phyloP scores from a whole-genome alignment of 2,329 filamentous ascomycete species.

The Trichoderma sp. region DNA sequence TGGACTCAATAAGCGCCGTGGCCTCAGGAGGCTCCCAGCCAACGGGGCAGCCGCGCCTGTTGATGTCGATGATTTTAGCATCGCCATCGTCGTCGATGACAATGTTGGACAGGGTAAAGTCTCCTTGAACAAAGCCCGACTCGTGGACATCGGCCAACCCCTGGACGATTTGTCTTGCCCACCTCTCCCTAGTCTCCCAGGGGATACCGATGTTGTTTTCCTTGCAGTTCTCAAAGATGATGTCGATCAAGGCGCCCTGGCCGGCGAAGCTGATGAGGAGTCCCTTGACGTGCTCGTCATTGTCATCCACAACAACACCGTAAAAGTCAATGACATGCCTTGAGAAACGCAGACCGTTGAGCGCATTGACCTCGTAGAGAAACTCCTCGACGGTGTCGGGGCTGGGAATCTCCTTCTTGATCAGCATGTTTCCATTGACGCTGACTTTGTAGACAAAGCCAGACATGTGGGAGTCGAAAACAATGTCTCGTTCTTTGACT shows the following conservation, averaged over 20 bases:
- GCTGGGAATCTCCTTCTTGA: conserved; percentile 98
- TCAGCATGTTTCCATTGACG: conserved; percentile 67
- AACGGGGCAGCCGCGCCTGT: conserved; percentile 92
- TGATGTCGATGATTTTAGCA: conserved; percentile 98
- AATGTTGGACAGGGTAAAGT: conserved; percentile 96
- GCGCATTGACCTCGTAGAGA: conserved; percentile 92
- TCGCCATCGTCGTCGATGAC: conserved; percentile 83
- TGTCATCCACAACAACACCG: conserved; percentile 85
- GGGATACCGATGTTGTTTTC: conserved; percentile 55
- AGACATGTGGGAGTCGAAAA: conserved; percentile 90
- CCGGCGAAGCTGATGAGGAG: conserved; percentile 86
- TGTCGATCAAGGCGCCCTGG: conserved; percentile 83
- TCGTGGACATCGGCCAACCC: conserved; percentile 93
- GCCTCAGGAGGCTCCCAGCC: conserved; percentile 98
- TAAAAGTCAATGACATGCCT: conserved; percentile 81
- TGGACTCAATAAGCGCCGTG: conserved; percentile 78
- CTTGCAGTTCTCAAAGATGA: conserved; percentile 77
- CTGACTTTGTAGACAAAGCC: conserved; percentile 96
- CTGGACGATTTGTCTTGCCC: conserved; percentile 88
- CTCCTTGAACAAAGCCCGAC: conserved; percentile 93
- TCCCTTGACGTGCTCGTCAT: conserved; percentile 81
- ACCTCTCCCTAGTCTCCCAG: conserved; percentile 77
- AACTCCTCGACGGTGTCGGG: conserved; percentile 96
- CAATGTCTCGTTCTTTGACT: conserved; percentile 72
- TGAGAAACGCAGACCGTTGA: conserved; percentile 74